phyloP scores from a whole-genome alignment of 148 eudicot genomes.

The Rhododendron simsii region DNA sequence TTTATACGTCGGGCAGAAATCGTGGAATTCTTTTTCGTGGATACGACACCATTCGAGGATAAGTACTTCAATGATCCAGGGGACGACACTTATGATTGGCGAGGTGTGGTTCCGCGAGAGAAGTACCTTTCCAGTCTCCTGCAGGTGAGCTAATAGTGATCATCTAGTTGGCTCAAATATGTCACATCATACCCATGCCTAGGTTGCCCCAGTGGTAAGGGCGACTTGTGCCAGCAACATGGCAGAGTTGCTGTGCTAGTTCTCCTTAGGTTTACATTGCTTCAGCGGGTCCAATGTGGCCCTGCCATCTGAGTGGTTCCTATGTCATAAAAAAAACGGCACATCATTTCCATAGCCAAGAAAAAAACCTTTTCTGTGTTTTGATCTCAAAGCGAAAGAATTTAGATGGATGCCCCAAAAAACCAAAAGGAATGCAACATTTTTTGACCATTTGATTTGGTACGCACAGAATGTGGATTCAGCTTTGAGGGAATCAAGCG shows the following conservation, averaged over 20 bases:
- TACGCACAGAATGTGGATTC: constrained; percentile 49
- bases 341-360: neutral
- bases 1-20: constrained; percentile 32
- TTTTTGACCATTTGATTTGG: neutral
- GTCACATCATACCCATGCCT: too few species aligned
- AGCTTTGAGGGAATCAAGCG: constrained; percentile 56
- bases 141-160: neutral
- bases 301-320: too few species aligned
- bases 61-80: constrained; percentile 37
- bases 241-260: too few species aligned
- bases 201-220: too few species aligned
- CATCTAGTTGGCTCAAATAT: too few species aligned
- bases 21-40: constrained; percentile 65
- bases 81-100: constrained; percentile 53
- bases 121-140: constrained; percentile 27
- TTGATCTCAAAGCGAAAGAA: neutral
- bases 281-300: too few species aligned
- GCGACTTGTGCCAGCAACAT: too few species aligned
- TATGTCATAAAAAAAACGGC: too few species aligned
- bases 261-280: too few species aligned
- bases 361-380: neutral
- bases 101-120: constrained; percentile 40
- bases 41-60: constrained; percentile 59
- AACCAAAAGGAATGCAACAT: neutral
- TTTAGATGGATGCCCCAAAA: neutral